These are phyloP conservation scores for Komagataella pastoris DNA, from an alignment of 805 yeast genomes.

Conservation along the genomic window DNA sequence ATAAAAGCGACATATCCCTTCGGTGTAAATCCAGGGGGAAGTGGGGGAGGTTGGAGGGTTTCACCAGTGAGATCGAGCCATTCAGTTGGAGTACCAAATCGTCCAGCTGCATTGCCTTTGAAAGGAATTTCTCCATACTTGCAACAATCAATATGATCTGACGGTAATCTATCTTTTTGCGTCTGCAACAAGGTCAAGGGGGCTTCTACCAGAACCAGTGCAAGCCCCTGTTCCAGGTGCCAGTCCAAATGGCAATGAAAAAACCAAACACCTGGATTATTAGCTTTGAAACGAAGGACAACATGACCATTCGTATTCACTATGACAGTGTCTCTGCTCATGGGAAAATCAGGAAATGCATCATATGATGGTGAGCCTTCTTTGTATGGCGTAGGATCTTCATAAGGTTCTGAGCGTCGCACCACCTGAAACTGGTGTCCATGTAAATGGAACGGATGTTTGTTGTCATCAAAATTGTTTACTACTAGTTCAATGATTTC, in stretches of 20 bases:
- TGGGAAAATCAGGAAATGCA: constrained; percentile 41
- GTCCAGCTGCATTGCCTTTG: constrained; percentile 66
- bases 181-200: constrained; percentile 40
- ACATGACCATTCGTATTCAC: constrained; percentile 57
- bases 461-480: constrained; percentile 69
- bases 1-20: constrained; percentile 57
- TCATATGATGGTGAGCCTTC: constrained; percentile 19
- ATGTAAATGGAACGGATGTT: constrained; percentile 70
- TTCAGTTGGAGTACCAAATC: constrained; percentile 19
- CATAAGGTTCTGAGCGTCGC: constrained; percentile 36
- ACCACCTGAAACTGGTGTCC: constrained; percentile 61
- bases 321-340: constrained; percentile 57
- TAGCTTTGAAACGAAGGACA: constrained; percentile 62
- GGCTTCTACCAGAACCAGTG: constrained; percentile 58
- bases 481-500: constrained; percentile 66
- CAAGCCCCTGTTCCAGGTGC: constrained; percentile 76
- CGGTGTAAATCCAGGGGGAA: constrained; percentile 59
- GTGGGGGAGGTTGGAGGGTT: constrained; percentile 41
- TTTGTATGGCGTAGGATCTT: constrained; percentile 45
- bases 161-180: constrained; percentile 20
- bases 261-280: constrained; percentile 90
- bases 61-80: constrained; percentile 52
- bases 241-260: constrained; percentile 89
- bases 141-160: constrained; percentile 39
- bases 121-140: constrained; percentile 27